Evolutionary conservation across 148 eudicot genomes (phyloP).

Genomic region (Arbutus unedo): DNA sequence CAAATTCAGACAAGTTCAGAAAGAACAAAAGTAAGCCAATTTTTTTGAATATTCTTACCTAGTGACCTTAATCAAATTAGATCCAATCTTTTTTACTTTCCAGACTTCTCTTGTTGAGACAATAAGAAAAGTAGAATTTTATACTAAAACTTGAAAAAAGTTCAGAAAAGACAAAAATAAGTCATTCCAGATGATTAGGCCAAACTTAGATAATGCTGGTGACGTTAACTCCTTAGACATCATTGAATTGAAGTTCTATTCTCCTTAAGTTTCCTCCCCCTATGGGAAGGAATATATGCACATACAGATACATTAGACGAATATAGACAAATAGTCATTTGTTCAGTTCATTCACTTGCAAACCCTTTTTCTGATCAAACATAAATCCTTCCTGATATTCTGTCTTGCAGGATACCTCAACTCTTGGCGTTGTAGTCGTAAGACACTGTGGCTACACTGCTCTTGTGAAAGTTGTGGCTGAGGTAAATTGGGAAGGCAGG

Average conservation of each 20-base stretch:
- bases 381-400: background rate
- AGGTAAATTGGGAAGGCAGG: constrained; percentile 42
- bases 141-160: background rate
- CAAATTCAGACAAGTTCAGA: background rate
- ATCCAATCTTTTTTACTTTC: background rate
- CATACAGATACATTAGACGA: background rate
- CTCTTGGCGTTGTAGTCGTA: constrained; percentile 78
- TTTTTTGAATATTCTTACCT: background rate
- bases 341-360: background rate
- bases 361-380: background rate
- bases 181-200: background rate
- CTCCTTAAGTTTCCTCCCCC: background rate
- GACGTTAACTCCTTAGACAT: background rate
- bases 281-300: background rate
- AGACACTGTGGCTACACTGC: constrained; percentile 87
- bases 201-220: background rate
- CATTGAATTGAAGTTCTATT: background rate
- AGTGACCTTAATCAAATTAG: background rate
- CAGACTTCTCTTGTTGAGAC: constrained; percentile 12
- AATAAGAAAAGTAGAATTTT: background rate
- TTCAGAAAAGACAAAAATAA: background rate
- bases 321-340: background rate
- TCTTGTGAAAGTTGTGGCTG: constrained; percentile 65
- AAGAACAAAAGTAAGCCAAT: background rate
- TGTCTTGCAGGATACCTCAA: constrained; percentile 69